These are phyloP conservation scores for Calonectria fujianensis DNA, from an alignment of 2,329 filamentous ascomycete species.

Conservation along the genomic window DNA sequence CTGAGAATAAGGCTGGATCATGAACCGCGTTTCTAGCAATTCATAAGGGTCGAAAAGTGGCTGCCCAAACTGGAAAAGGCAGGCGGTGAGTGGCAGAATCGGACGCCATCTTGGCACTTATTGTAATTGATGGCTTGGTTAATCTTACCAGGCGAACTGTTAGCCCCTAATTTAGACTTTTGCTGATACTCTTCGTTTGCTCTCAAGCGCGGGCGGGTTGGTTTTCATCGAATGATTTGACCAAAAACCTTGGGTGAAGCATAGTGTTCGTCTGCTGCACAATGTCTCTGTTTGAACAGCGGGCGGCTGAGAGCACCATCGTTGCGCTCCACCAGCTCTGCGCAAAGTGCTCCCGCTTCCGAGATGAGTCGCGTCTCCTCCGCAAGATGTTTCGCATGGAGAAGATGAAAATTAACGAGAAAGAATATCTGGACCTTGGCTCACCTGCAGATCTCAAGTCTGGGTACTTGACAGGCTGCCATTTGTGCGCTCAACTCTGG, in stretches of 20 bases:
- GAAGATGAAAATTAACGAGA: neutral
- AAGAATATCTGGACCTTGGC: constrained; percentile 7
- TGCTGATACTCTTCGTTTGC: neutral
- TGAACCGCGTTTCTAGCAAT: neutral
- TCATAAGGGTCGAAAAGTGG: neutral
- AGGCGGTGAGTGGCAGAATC: constrained; percentile 22
- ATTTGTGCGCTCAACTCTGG: constrained; percentile 33
- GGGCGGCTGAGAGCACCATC: constrained; percentile 20
- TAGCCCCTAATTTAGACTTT: neutral
- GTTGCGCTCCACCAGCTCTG: constrained; percentile 27
- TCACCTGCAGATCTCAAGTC: constrained; percentile 13
- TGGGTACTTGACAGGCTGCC: constrained; percentile 23
- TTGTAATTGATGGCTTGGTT: neutral
- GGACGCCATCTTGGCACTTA: neutral
- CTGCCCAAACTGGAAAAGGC: neutral
- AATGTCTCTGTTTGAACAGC: constrained; percentile 19
- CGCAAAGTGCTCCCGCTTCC: constrained; percentile 2
- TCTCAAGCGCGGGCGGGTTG: neutral
- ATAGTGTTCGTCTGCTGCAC: neutral
- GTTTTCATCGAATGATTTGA: too few relatives aligned
- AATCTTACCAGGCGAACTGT: neutral
- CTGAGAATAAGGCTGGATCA: neutral
- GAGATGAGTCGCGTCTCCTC: constrained; percentile 7
- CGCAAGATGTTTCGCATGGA: constrained; percentile 12
- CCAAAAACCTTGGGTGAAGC: neutral